Evolutionary conservation across 2,329 filamentous ascomycete species (phyloP).

Genomic region (Dothistroma septosporum): DNA sequence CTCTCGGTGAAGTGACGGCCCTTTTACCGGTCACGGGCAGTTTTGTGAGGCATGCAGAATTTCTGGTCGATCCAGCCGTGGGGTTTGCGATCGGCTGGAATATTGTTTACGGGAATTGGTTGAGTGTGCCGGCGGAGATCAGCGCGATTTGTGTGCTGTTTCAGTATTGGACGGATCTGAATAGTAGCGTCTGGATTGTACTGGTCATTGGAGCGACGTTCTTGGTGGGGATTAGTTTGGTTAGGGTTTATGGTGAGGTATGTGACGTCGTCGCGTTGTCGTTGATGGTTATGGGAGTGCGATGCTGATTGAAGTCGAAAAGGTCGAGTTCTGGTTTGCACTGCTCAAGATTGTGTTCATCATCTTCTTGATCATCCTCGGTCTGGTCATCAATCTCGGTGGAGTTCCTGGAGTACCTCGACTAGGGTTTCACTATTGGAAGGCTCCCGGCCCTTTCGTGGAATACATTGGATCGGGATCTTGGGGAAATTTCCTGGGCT

Average conservation of each 20-base stretch:
- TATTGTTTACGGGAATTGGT: slow-evolving; percentile 29
- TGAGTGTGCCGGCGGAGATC: slow-evolving; percentile 34
- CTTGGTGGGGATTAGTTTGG: slow-evolving; percentile 32
- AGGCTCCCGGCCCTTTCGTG: slow-evolving; percentile 42
- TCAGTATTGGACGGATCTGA: slow-evolving; percentile 33
- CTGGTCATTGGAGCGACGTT: slow-evolving; percentile 34
- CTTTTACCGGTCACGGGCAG: slow-evolving; percentile 50
- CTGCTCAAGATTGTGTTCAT: slow-evolving; percentile 45
- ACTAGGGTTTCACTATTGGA: slow-evolving; percentile 46
- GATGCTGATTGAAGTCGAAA: slow-evolving; percentile 14
- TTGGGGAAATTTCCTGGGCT: slow-evolving; percentile 41
- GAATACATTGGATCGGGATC: slow-evolving; percentile 36
- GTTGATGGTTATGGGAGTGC: neutral
- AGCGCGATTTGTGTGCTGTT: slow-evolving; percentile 31
- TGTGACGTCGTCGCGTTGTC: neutral
- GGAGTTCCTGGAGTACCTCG: slow-evolving; percentile 39
- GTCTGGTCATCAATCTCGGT: slow-evolving; percentile 43
- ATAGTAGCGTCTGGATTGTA: slow-evolving; percentile 34
- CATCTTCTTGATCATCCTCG: slow-evolving; percentile 43
- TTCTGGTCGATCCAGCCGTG: slow-evolving; percentile 49
- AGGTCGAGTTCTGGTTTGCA: slow-evolving; percentile 47
- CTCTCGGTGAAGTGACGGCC: slow-evolving; percentile 50
- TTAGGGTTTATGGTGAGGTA: slow-evolving; percentile 38
- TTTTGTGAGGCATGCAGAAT: slow-evolving; percentile 49
- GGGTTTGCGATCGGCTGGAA: slow-evolving; percentile 28